Evolutionary conservation across 1,139 yeast genomes (phyloP), one percentile per base, ranked within the genome.

Genomic region (Schwanniomyces etchellsii): DNA sequence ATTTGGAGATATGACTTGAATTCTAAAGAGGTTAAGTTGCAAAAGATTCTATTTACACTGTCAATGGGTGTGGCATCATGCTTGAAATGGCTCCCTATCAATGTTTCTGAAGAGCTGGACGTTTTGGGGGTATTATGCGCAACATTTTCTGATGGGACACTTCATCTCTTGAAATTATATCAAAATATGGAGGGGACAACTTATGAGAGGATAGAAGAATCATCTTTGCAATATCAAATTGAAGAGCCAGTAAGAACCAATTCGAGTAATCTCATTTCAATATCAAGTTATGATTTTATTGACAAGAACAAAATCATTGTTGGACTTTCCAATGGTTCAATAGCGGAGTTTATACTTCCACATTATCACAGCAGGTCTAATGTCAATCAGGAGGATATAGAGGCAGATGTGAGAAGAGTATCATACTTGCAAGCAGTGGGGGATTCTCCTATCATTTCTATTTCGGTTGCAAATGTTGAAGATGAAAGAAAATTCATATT

Each of bases 281-380:
- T 79, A 5, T 64, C 77, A 1, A 56, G 77, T 12, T 72, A 67
- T 40, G 82, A 77, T 42, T 78, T 78, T 61, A 39, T 77, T 7
- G 70, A 75, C 4, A 46, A 63, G 4, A 59, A 65, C 2, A 60
- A 56, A 5, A 45, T 86, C 2, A 47, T 81, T 1, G 75, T 77
- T 20, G 95, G 95, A 0, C 68, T 79, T 5, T 55, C 66, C 1
- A 73, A 75, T 34, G 96, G 96, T 0, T 63, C 62, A 22, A 54
- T 86, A 5, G 80, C 79, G 0, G 93, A 83, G 45, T 80, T 72
- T 43, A 62, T 70, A 17, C 47, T 81, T 1, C 46, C 50, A 14
- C 36, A 43, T 24, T 22, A 4, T 3, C 21, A 16, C 5, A 14
- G 5, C 9, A 39, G 29, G 4, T 44, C 30, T 5, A 45, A 35